phyloP scores from a whole-genome alignment of 768 basidiomycete genomes.

The Phanerochaete sordida region DNA sequence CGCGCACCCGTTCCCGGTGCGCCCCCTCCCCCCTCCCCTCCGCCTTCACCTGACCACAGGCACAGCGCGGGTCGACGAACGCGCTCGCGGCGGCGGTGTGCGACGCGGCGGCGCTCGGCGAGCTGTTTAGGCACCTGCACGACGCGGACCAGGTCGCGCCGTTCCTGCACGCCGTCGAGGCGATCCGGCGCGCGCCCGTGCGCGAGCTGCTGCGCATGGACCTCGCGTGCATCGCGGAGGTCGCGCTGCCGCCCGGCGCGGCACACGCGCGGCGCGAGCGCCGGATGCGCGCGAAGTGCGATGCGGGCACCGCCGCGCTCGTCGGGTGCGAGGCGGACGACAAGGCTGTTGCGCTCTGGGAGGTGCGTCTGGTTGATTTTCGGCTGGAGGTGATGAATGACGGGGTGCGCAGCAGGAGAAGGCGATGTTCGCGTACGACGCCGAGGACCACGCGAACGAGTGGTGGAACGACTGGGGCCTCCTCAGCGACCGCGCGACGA shows the following conservation, averaged over 20 bases:
- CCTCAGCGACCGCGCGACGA: slow-evolving; percentile 21
- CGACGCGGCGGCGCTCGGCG: slow-evolving; percentile 31
- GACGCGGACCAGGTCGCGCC: slow-evolving; percentile 20
- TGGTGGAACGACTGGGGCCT: slow-evolving; percentile 29
- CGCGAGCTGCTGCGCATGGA: slow-evolving; percentile 16
- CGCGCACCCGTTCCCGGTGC: slow-evolving; percentile 29
- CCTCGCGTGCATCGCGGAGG: slow-evolving; percentile 14
- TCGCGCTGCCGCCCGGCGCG: slow-evolving; percentile 21
- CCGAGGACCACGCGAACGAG: slow-evolving; percentile 26
- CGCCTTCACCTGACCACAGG: neutral
- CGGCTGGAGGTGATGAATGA: neutral
- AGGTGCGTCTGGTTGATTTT: neutral
- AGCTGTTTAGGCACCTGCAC: slow-evolving; percentile 30
- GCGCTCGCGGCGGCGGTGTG: slow-evolving; percentile 23
- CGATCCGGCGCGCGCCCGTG: slow-evolving; percentile 23
- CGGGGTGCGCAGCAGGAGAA: slow-evolving; percentile 8
- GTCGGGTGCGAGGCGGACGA: neutral
- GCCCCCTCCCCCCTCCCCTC: neutral
- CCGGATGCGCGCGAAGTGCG: slow-evolving; percentile 3
- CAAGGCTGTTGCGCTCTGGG: neutral
- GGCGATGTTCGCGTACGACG: slow-evolving; percentile 24
- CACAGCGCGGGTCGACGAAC: slow-evolving; percentile 5
- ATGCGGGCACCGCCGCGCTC: slow-evolving; percentile 11
- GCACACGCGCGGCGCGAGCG: slow-evolving; percentile 12
- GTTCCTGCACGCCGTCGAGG: slow-evolving; percentile 25